Percentiles rank a stretch among this genome's conserved stretches.
phyloP scores from a whole-genome alignment of 805 yeast species.

The Candida loeiensis region DNA sequence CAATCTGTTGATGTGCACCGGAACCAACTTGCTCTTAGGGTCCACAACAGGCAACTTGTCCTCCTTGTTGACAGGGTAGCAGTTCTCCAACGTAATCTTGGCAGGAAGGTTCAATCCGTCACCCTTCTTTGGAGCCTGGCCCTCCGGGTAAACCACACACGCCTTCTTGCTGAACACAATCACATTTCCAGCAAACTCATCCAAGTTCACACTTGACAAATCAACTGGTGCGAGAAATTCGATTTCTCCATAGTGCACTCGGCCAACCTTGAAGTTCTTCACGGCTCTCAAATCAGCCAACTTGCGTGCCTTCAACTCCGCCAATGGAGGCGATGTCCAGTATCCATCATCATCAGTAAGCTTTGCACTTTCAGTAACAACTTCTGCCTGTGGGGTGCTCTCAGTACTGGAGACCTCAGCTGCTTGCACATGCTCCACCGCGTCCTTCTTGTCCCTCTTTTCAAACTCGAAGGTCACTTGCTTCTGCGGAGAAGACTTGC shows the following conservation, averaged over 20 bases:
- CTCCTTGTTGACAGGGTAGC: slow-evolving; percentile 75
- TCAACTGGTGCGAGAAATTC: slow-evolving; percentile 82
- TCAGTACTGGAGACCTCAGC: background rate
- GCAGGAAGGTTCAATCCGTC: slow-evolving; percentile 82
- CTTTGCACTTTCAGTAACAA: background rate
- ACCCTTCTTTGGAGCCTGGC: slow-evolving; percentile 59
- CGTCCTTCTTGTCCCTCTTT: slow-evolving; percentile 7
- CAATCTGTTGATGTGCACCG: slow-evolving; percentile 64
- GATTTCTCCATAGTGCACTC: slow-evolving; percentile 71
- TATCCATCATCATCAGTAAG: slow-evolving; percentile 68
- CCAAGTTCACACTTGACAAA: slow-evolving; percentile 59
- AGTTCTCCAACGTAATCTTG: slow-evolving; percentile 67
- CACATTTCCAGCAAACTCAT: slow-evolving; percentile 62
- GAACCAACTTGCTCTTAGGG: slow-evolving; percentile 67
- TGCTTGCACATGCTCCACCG: background rate
- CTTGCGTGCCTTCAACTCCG: slow-evolving; percentile 56
- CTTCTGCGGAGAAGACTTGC: slow-evolving; percentile 17
- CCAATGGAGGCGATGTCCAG: slow-evolving; percentile 78
- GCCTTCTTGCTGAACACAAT: slow-evolving; percentile 58
- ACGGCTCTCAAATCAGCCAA: slow-evolving; percentile 64
- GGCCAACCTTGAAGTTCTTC: slow-evolving; percentile 68
- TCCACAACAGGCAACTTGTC: slow-evolving; percentile 73
- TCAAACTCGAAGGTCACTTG: slow-evolving; percentile 32
- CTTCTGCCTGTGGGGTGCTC: background rate
- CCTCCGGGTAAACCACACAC: slow-evolving; percentile 72